These are phyloP conservation scores for Solanum pinnatisectum DNA, from an alignment of 257 asterid genomes.

Conservation along the genomic window DNA sequence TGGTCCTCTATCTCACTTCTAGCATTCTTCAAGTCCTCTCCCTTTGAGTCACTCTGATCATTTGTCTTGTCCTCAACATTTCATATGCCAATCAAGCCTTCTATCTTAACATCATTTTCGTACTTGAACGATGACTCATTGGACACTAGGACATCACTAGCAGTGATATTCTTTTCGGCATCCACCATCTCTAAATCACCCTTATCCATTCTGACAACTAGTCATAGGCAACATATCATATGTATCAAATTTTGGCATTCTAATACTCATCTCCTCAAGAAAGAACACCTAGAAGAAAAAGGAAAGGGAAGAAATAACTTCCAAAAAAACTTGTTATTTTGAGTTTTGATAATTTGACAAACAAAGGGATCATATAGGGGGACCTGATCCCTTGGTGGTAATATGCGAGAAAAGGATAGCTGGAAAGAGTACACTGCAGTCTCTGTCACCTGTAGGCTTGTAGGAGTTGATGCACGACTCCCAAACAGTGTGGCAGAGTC, in stretches of 20 bases:
- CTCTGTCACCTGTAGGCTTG: too few species aligned
- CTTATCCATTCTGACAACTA: constrained; percentile 31
- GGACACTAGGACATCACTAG: too few species aligned
- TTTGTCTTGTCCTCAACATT: constrained; percentile 7
- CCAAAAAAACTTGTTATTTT: background rate
- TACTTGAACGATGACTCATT: too few species aligned
- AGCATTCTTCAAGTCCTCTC: background rate
- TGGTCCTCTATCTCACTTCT: constrained; percentile 13
- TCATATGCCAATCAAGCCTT: too few species aligned
- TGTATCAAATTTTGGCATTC: background rate
- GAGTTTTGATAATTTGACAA: too few species aligned
- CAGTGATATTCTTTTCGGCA: constrained; percentile 7
- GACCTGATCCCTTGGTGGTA: too few species aligned
- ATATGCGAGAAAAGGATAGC: too few species aligned
- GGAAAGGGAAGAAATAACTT: background rate
- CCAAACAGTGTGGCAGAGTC: too few species aligned
- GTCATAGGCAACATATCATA: background rate
- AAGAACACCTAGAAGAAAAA: background rate
- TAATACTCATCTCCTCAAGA: background rate
- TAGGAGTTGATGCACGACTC: too few species aligned
- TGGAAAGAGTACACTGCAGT: too few species aligned
- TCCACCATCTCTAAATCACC: constrained; percentile 44
- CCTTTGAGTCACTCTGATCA: constrained; percentile 11
- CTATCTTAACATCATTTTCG: too few species aligned
- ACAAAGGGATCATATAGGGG: too few species aligned